Evolutionary conservation across 2,329 filamentous ascomycete species (phyloP), one percentile per base, ranked within the genome.

Genomic region (Pseudofabraea citricarpa): DNA sequence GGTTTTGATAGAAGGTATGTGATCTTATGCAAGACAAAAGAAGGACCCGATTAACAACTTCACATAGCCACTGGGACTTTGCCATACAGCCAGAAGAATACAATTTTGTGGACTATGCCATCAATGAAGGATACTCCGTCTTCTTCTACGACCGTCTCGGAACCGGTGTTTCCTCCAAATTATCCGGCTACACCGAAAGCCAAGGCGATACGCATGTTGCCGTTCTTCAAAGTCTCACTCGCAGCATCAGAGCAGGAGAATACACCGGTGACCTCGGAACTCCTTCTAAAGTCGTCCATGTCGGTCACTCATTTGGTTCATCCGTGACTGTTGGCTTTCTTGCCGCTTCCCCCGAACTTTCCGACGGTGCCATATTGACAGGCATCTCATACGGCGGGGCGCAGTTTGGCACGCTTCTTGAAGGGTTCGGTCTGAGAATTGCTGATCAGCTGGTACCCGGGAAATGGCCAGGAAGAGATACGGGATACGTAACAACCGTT

Each of bases 291-390:
- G 62, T 79, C 19, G 64, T 79, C n/a, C 80, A 84, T 56, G 66
- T 81, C 13, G 81, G 81, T 9, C 80, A 85, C 64, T 80, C 75
- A 0, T 84, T 80, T 51, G 81, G 81, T 24, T 78, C 77, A 0
- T 62, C 72, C 13, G 73, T 79, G 50, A 74, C 71, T 4, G 80
- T 77, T 60, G 70, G 63, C 36, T 65, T 84, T 18, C 70, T 75
- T 6, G 67, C 68, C 29, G 56, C 64, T 43, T 64, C 75, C 50
- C 77, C 78, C 1, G 55, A 67, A 43, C 64, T 76, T 44, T 77
- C 73, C 27, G 73, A 83, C 49, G 77, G 71, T 26, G 66, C 83
- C 27, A 61, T 81, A 38, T 67, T 84, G 4, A 83, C 79, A 2
- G 80, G 80, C 1, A 83, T 76, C 59, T 70, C 70, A 27, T 52